Evolutionary conservation across 257 asterid genomes (phyloP).

Genomic region (Apocynum venetum): DNA sequence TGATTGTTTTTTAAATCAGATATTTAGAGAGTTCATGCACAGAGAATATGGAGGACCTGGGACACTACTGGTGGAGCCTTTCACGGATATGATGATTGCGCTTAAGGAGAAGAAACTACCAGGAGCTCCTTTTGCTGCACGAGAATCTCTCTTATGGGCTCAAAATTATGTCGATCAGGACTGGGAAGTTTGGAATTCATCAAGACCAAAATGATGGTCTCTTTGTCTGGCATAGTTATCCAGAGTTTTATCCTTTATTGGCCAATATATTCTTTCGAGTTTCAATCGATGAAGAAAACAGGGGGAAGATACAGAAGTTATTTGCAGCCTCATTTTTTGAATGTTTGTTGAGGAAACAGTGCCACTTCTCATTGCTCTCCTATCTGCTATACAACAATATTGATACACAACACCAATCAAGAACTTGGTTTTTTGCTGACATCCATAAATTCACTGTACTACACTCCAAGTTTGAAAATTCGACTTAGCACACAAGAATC

Average conservation of each 20-base stretch:
- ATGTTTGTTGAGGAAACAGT: slow-evolving; percentile 10
- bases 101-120: slow-evolving; percentile 53
- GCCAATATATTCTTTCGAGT: neutral
- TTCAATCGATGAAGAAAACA: neutral
- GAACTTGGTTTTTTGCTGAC: slow-evolving; percentile 15
- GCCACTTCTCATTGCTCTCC: slow-evolving; percentile 10
- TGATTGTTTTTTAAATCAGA: slow-evolving; percentile 30
- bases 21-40: slow-evolving; percentile 51
- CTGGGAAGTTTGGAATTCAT: slow-evolving; percentile 56
- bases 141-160: slow-evolving; percentile 63
- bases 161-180: slow-evolving; percentile 54
- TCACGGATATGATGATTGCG: slow-evolving; percentile 61
- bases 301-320: slow-evolving; percentile 11
- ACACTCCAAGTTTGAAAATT: slow-evolving; percentile 5
- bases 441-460: slow-evolving; percentile 3
- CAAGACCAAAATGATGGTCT: slow-evolving; percentile 19
- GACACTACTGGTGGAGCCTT: slow-evolving; percentile 62
- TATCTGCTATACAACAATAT: slow-evolving; percentile 22
- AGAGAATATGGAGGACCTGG: slow-evolving; percentile 74
- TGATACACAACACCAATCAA: slow-evolving; percentile 8
- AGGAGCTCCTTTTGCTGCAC: slow-evolving; percentile 62
- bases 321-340: slow-evolving; percentile 19
- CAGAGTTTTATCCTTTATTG: neutral
- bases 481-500: neutral
- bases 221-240: neutral